Conservation (phyloP, 352 stramenopile species). For the Pythium folliculosum region DNA sequence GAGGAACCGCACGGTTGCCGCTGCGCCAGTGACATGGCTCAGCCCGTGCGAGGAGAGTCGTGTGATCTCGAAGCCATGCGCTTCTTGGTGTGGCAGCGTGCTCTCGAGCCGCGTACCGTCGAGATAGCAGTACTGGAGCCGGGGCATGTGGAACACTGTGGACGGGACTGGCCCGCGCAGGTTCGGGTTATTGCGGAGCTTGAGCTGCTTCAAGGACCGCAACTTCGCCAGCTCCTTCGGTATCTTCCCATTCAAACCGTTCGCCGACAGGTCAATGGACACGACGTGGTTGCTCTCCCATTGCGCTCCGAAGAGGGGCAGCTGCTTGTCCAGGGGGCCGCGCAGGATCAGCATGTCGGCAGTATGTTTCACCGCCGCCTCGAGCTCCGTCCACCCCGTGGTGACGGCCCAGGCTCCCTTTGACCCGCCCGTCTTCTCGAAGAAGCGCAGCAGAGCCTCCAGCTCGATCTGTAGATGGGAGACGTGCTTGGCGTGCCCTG, state of each 20-base stretch:
- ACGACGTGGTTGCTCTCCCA: conserved; percentile 71
- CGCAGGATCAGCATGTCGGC: conserved; percentile 28
- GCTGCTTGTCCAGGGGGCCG: conserved; percentile 38
- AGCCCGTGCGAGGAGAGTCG: conserved; percentile 32
- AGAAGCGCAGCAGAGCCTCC: conserved; percentile 47
- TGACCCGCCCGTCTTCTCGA: conserved; percentile 39
- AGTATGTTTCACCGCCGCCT: conserved; percentile 21
- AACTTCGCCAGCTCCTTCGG: conserved; percentile 44
- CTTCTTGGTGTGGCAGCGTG: conserved; percentile 43
- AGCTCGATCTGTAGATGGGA: conserved; percentile 48
- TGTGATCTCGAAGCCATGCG: conserved; percentile 64
- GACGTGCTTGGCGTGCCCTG: conserved; percentile 28
- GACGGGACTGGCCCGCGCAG: conserved; percentile 37
- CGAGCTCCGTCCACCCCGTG: conserved; percentile 42
- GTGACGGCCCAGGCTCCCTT: conserved; percentile 38
- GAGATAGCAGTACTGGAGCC: conserved; percentile 65
- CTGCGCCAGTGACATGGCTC: conserved; percentile 6
- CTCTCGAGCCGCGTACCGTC: conserved; percentile 54
- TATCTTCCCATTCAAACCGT: conserved; percentile 51
- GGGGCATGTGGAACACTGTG: conserved; percentile 42
- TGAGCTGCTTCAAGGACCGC: conserved; percentile 51
- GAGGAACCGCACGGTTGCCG: conserved; percentile 47
- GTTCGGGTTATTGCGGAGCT: conserved; percentile 54
- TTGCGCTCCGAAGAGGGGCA: conserved; percentile 43
- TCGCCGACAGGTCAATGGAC: conserved; percentile 49